Conservation (phyloP, 2,329 filamentous ascomycete species). For the Pseudocercospora musae region DNA sequence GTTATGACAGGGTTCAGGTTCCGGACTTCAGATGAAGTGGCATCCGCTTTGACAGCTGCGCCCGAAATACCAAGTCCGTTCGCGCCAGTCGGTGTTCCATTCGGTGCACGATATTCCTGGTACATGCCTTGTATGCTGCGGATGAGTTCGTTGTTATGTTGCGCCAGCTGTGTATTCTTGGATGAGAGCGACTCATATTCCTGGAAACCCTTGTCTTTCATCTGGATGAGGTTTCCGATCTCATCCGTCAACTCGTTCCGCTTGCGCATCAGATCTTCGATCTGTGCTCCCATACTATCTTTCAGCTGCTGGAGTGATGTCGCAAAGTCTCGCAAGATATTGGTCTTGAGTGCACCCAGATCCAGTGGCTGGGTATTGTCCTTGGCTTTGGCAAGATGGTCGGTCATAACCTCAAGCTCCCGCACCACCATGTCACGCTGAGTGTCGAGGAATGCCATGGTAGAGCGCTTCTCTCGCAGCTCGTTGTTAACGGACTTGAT, state of each 20-base stretch:
- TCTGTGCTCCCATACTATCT: constrained; percentile 69
- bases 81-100: constrained; percentile 36
- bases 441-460: constrained; percentile 88
- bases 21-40: constrained; percentile 42
- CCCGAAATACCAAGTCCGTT: constrained; percentile 64
- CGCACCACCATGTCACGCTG: constrained; percentile 94
- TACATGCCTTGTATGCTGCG: constrained; percentile 92
- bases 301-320: constrained; percentile 67
- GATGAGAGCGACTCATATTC: constrained; percentile 93
- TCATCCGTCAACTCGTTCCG: constrained; percentile 82
- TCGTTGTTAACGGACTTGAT: constrained; percentile 81
- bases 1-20: constrained; percentile 32
- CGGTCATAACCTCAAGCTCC: constrained; percentile 83
- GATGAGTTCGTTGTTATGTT: constrained; percentile 93
- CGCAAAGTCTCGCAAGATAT: constrained; percentile 61
- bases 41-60: constrained; percentile 23
- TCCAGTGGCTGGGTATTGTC: constrained; percentile 77
- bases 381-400: constrained; percentile 83
- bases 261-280: constrained; percentile 87
- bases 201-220: constrained; percentile 88
- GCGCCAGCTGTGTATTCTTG: constrained; percentile 89
- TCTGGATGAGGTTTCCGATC: constrained; percentile 73
- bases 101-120: constrained; percentile 62
- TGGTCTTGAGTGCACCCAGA: constrained; percentile 64
- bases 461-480: constrained; percentile 88